Base-by-base conservation (phyloP, 352 stramenopile genomes). In the Aphanomyces invadans region DNA sequence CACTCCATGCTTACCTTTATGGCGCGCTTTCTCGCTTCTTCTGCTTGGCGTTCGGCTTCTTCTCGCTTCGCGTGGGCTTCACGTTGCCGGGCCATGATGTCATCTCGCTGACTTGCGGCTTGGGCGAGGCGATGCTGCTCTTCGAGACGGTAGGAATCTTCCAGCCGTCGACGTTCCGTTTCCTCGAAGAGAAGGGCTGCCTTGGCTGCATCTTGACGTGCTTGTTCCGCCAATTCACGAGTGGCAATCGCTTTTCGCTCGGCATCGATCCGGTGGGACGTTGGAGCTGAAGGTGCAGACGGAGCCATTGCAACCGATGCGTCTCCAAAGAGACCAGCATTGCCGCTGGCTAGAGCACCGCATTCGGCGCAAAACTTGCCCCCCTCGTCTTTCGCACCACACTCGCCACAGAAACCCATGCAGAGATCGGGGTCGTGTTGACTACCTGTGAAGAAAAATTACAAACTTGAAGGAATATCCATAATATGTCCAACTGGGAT, bases 371-470 rank as follows among this genome's bases (percentile, higher is more conserved):
- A 93, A 72, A 89, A 91, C 65, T 75, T 73, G 3, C 75, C 76
- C 25, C 76, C 77, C 36, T 80, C 73, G 61, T 88, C 80, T 10
- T 75, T 73, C 19, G 79, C 80, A 71, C 84, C 84, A 69, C 84
- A 93, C 70, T 91, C 82, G 69, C 84, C 84, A 69, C 84, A 93
- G 72, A 93, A 93, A 59, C 79, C 80, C 84, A 93, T 93, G 36
- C n/a, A n/a, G n/a, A n/a, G n/a, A n/a, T n/a, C n/a, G n/a, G n/a
- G n/a, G n/a, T n/a, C n/a, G n/a, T n/a, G n/a, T n/a, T n/a, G n/a
- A n/a, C n/a, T n/a, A n/a, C n/a, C n/a, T n/a, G n/a, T n/a, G n/a
- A n/a, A n/a, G n/a, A n/a, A n/a, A n/a, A n/a, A n/a, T n/a, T n/a
- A n/a, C n/a, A n/a, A n/a, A n/a, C n/a, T n/a, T n/a, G n/a, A n/a